Percentiles rank a stretch among this genome's conserved stretches.
phyloP scores from a whole-genome alignment of 192 early-diverging fungal species.

The Chytriomyces confervae region DNA sequence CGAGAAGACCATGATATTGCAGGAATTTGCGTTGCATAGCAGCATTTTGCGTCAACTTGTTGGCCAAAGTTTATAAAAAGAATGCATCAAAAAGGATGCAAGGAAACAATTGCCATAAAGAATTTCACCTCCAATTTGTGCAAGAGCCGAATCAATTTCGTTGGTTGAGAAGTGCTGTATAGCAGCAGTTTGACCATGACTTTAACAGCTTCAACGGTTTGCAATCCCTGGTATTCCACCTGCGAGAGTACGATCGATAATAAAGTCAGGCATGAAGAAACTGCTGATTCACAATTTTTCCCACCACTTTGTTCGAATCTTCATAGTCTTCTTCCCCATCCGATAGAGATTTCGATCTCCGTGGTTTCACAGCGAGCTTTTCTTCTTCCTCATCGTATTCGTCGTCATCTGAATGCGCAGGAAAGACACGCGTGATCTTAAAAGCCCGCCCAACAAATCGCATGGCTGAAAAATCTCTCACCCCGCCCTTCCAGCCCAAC shows the following conservation, averaged over 20 bases:
- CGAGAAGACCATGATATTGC: conserved; percentile 73
- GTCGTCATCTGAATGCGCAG: conserved; percentile 45
- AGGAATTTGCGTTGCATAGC: conserved; percentile 67
- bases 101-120: not conserved
- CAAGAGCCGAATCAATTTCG: conserved; percentile 62
- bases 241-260: conserved; percentile 33
- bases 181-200: conserved; percentile 78
- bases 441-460: not conserved
- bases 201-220: conserved; percentile 75
- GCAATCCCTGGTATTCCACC: conserved; percentile 53
- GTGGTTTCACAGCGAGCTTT: conserved; percentile 59
- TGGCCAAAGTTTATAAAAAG: not conserved
- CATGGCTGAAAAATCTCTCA: not conserved
- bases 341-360: conserved; percentile 59
- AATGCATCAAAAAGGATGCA: not conserved
- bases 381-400: conserved; percentile 63
- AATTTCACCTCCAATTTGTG: conserved; percentile 59
- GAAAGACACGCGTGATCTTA: conserved; percentile 8
- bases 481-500: conserved; percentile 37
- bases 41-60: conserved; percentile 18
- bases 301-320: conserved; percentile 40
- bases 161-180: conserved; percentile 58
- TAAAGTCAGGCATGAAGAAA: not conserved
- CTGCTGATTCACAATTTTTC: conserved; percentile 5
- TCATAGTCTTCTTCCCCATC: conserved; percentile 54